Base-by-base conservation (phyloP, 192 early-diverging fungal species). In the Entomortierella chlamydospora region DNA sequence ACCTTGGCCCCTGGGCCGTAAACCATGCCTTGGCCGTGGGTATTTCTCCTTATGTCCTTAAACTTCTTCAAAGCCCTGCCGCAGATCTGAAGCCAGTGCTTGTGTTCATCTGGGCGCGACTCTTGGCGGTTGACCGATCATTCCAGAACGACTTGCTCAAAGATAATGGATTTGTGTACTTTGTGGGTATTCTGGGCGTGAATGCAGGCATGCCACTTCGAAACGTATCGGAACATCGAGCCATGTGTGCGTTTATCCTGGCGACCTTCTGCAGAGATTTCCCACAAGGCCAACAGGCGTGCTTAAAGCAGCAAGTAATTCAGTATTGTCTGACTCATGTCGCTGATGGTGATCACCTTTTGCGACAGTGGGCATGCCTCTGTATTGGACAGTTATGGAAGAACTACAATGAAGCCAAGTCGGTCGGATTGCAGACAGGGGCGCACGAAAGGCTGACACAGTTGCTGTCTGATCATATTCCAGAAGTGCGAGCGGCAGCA, bases 91-190 rank as follows among this genome's bases (percentile, higher is more conserved):
- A 95, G 70, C 95, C 96, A 39, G 95, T 97, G 15, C 86, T 99
- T 26, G 95, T 97, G 5, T 95, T 98, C 64, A 98, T 99, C 59
- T 99, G 98, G 97, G 93, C 97, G 15, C 91, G 97, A 73, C 92
- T 99, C 57, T 86, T 98, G 37, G 97, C 96, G 0, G 95, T 98
- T 0, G 98, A 99, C 73, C 85, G 87, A 50, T 90, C 90, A 28
- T 94, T 96, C 73, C 95, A 95, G 65, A 91, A 90, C 31, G 97
- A 98, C 70, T 83, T 99, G 51, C 82, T 98, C 58, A 97, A 96
- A 81, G 93, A 94, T 81, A 92, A 93, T 69, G 95, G 94, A 13
- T 96, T 92, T 77, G 87, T 90, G 25, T 98, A 99, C 81, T 99
- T 99, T 84, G 89, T 98, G 52, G 93, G 89, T 50, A 94, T 97